Conservation (phyloP, 257 asterid species). For the Linderniella brevidens region DNA sequence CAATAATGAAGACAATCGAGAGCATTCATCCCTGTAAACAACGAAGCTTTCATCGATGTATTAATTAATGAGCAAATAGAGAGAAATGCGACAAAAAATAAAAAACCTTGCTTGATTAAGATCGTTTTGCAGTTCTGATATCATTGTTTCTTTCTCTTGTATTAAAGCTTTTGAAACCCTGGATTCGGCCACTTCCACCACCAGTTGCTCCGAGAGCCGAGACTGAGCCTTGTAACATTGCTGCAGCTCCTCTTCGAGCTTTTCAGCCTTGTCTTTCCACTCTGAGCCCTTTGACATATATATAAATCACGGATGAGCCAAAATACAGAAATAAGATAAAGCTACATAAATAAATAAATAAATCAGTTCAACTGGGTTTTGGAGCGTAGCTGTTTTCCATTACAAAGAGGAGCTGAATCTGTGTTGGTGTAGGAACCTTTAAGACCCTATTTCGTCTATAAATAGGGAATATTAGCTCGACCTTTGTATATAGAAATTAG, state of each 20-base stretch:
- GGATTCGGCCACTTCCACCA: conserved; percentile 92
- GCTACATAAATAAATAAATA: conserved; percentile 2
- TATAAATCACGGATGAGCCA: background rate
- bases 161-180: conserved; percentile 54
- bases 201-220: conserved; percentile 89
- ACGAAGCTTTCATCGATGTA: background rate
- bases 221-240: conserved; percentile 96
- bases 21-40: conserved; percentile 65
- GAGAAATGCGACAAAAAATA: background rate
- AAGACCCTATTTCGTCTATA: too few relatives aligned
- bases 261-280: conserved; percentile 96
- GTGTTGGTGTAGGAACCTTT: too few relatives aligned
- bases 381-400: too few relatives aligned
- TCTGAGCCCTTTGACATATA: conserved; percentile 61
- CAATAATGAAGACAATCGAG: conserved; percentile 36
- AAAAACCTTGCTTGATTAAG: conserved; percentile 59
- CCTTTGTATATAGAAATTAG: too few relatives aligned
- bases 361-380: too few relatives aligned
- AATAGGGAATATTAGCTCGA: too few relatives aligned
- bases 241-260: conserved; percentile 79
- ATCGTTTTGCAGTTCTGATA: conserved; percentile 53
- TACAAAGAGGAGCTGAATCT: too few relatives aligned
- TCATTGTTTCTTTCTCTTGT: conserved; percentile 60
- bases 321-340: background rate
- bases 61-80: background rate